A percentile compares a stretch with the other conserved stretches of the same genome.
phyloP scores from a whole-genome alignment of 176 grass and related monocot species.

The Oryza glaberrima region DNA sequence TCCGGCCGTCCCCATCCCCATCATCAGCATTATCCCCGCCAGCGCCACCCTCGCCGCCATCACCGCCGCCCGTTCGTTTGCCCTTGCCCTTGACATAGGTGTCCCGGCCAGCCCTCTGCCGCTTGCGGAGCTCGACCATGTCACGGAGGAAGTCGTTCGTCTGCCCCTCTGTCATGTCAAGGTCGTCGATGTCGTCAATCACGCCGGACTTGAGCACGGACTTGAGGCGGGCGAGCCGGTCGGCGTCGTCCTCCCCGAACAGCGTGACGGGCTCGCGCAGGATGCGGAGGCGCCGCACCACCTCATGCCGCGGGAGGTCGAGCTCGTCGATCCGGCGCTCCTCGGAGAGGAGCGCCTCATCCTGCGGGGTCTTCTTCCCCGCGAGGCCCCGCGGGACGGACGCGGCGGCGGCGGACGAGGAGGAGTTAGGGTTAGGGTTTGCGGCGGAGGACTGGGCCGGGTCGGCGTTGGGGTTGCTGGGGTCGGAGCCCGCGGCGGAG shows the following conservation, averaged over 20 bases:
- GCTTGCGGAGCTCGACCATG: constrained; percentile 79
- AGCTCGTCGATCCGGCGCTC: constrained; percentile 58
- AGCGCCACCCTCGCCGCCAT: constrained; percentile 35
- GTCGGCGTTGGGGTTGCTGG: constrained; percentile 36
- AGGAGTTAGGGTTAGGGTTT: constrained; percentile 54
- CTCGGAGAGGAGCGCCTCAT: constrained; percentile 48
- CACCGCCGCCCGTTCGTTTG: constrained; percentile 46
- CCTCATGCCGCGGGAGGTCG: constrained; percentile 71
- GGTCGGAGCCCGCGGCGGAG: constrained; percentile 11
- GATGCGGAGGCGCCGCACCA: constrained; percentile 77
- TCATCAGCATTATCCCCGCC: constrained; percentile 36
- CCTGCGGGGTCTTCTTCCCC: constrained; percentile 47
- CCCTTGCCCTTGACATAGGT: constrained; percentile 59
- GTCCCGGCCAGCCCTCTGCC: constrained; percentile 63
- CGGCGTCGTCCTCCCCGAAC: constrained; percentile 84
- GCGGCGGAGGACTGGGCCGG: constrained; percentile 6
- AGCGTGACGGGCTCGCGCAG: constrained; percentile 79
- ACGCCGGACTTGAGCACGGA: constrained; percentile 69
- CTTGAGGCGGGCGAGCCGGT: constrained; percentile 69
- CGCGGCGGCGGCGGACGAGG: constrained; percentile 2
- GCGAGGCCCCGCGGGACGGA: constrained; percentile 54
- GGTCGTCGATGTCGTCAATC: constrained; percentile 75
- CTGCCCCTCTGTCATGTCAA: constrained; percentile 88
- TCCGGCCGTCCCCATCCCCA: constrained; percentile 38
- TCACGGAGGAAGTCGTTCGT: constrained; percentile 92